A percentile compares a stretch with the other conserved stretches of the same genome.
These are phyloP conservation scores for Phlyctochytrium planicorne DNA, from an alignment of 192 early-diverging fungal genomes.

Conservation along the genomic window DNA sequence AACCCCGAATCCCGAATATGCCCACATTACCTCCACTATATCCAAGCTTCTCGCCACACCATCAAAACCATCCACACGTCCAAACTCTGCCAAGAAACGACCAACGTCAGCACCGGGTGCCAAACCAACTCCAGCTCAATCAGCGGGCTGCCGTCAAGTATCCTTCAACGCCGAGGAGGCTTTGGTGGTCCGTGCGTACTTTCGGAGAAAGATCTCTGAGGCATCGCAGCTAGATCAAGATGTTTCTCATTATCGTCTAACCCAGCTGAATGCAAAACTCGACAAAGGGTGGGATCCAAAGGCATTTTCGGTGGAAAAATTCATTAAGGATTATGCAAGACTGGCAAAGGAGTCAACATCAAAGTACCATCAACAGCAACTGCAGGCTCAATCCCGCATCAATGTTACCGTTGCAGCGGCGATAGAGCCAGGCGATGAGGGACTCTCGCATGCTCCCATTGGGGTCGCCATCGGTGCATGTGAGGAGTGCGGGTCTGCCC, in stretches of 20 bases:
- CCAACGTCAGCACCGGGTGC: neutral
- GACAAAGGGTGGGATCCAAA: constrained; percentile 1
- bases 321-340: constrained; percentile 5
- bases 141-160: neutral
- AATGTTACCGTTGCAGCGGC: no score
- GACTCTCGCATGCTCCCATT: no score
- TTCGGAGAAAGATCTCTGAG: neutral
- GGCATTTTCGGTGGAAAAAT: neutral
- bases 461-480: no score
- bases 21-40: neutral
- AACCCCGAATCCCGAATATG: neutral
- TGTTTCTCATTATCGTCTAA: neutral
- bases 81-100: neutral
- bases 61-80: constrained; percentile 2
- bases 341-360: no score
- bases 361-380: no score
- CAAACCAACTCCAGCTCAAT: neutral
- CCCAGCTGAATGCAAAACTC: neutral
- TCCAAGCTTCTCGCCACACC: neutral
- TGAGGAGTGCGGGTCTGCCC: neutral
- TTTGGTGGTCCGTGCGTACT: neutral
- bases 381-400: no score
- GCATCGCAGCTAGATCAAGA: neutral
- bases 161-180: neutral
- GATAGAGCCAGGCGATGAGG: no score